Evolutionary conservation across 2,329 filamentous ascomycete species (phyloP).

Genomic region (Monascus ruber): DNA sequence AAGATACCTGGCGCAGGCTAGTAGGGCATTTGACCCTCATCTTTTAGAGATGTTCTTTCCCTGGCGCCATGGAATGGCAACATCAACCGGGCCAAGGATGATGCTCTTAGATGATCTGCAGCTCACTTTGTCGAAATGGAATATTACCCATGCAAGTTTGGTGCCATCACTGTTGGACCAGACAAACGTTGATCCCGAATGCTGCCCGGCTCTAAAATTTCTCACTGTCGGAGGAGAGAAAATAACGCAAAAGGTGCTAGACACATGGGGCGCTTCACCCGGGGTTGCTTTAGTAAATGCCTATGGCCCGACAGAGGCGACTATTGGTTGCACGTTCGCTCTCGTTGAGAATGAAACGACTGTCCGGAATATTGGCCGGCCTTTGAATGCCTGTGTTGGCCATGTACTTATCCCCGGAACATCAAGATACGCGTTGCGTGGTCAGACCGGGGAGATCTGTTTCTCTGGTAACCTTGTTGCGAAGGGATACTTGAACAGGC

Average conservation of each 20-base stretch:
- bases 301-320: conserved; percentile 26
- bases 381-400: conserved; percentile 12
- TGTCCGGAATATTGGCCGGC: conserved; percentile 20
- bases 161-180: conserved; percentile 17
- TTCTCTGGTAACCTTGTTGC: conserved; percentile 17
- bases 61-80: conserved; percentile 18
- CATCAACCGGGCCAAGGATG: conserved; percentile 13
- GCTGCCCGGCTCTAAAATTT: conserved; percentile 16
- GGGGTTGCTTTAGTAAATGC: conserved; percentile 18
- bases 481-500: conserved; percentile 18
- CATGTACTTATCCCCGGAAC: conserved; percentile 19
- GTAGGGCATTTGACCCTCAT: conserved; percentile 22
- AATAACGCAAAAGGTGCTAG: conserved; percentile 20
- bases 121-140: conserved; percentile 13
- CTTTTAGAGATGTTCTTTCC: conserved; percentile 20
- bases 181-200: conserved; percentile 10
- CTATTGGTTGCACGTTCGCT: conserved; percentile 21
- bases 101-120: conserved; percentile 18
- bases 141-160: conserved; percentile 20
- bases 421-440: conserved; percentile 11
- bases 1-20: conserved; percentile 22
- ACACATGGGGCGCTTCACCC: conserved; percentile 17
- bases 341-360: conserved; percentile 13
- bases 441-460: conserved; percentile 19
- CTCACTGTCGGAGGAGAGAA: conserved; percentile 26